Base-by-base conservation (phyloP, 2,329 filamentous ascomycete species). In the Colletotrichum spaethianum region DNA sequence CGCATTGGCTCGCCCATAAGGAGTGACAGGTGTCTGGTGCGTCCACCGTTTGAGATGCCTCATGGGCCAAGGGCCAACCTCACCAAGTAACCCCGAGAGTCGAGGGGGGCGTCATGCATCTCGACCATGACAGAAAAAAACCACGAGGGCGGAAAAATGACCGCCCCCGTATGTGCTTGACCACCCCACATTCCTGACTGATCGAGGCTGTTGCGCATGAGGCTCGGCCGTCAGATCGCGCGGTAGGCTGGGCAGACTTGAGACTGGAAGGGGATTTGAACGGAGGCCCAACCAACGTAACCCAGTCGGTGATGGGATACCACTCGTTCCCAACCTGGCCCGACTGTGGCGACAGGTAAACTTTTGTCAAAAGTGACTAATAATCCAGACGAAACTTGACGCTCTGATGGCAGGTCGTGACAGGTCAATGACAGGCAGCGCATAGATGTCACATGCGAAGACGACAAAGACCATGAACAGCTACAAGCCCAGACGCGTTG, bases 371-470 rank as follows among this genome's bases (percentile, higher is more conserved):
- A 26, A 57, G 26, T 46, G 55, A 61, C 63, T 38, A 60, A 52
- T 63, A 62, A 62, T 67, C 56, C 67, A 61, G 67, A 70, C 57
- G 69, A 72, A 72, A 72, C 64, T 63, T 69, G 64, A 68, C 64
- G 69, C 52, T 44, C 61, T 36, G 64, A 57, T 63, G 63, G 69
- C 63, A 67, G 59, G 46, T 50, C 26, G 36, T 70, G 70, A 73
- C 70, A 70, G 20, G 42, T n/a, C 67, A 42, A 63, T 53, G 62
- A 48, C 55, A 63, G 67, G 63, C 23, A 59, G 44, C 53, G 36
- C 44, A 36, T 16, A 33, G 38, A 55, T 28, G 26, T 12, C 36
- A n/a, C 31, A 52, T 28, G n/a, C 59, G 7, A 36, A n/a, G n/a
- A n/a, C n/a, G 20, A 28, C 26, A 31, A 70, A 14, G 9, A n/a